A percentile compares a stretch with the other conserved stretches of the same genome.
Evolutionary conservation across 768 basidiomycete genomes (phyloP).

Genomic region (Leccinum rimulosum): DNA sequence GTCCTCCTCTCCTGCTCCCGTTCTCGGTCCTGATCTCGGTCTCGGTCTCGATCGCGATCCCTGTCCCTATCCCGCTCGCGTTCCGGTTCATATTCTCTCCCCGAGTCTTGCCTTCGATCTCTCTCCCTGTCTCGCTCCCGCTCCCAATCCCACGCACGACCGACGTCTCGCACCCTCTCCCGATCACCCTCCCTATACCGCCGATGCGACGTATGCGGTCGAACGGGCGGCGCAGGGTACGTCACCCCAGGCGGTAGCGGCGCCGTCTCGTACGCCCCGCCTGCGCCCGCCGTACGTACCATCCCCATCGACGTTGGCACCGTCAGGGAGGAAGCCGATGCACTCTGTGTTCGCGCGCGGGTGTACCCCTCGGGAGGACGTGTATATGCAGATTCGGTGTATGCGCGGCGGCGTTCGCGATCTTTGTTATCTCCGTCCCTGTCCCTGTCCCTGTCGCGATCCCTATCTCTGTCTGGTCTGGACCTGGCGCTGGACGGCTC

Average conservation of each 20-base stretch:
- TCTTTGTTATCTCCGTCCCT: neutral
- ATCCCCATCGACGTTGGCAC: neutral
- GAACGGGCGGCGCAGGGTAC: constrained; percentile 27
- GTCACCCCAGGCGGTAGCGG: constrained; percentile 27
- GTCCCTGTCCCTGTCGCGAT: neutral
- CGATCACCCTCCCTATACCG: neutral
- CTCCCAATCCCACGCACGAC: constrained; percentile 1
- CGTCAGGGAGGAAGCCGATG: constrained; percentile 3
- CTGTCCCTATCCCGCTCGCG: neutral
- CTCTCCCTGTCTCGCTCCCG: neutral
- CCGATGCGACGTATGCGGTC: constrained; percentile 26
- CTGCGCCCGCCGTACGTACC: neutral
- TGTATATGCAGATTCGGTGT: neutral
- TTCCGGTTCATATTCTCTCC: neutral
- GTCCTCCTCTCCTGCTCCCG: neutral
- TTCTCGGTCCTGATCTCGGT: neutral
- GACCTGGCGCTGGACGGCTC: neutral
- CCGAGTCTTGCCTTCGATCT: neutral
- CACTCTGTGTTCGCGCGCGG: constrained; percentile 15
- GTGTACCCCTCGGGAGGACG: constrained; percentile 1
- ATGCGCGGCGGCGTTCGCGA: constrained; percentile 2
- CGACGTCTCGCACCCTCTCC: neutral
- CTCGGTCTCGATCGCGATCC: neutral
- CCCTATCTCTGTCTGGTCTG: neutral
- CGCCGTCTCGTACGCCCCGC: constrained; percentile 21